Evolutionary conservation across 768 basidiomycete genomes (phyloP).

Genomic region (Leccinum variicolor): DNA sequence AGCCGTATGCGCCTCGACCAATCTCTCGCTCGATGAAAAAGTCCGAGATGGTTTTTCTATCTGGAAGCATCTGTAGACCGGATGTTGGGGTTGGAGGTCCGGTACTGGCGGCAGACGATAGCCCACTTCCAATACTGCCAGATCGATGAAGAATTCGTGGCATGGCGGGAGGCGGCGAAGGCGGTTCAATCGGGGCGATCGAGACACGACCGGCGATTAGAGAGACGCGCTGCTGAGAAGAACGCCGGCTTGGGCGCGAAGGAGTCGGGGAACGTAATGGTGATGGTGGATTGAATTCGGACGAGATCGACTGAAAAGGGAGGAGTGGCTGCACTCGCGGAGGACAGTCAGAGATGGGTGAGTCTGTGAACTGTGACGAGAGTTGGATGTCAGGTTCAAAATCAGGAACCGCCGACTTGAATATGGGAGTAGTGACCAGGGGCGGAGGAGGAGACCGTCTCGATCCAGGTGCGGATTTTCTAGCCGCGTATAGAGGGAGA

Average conservation of each 20-base stretch:
- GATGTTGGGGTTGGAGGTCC: constrained; percentile 59
- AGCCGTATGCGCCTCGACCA: constrained; percentile 91
- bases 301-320: constrained; percentile 18
- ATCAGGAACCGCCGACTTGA: constrained; percentile 23
- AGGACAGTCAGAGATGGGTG: constrained; percentile 28
- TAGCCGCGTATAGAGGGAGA: constrained; percentile 3
- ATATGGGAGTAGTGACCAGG: constrained; percentile 17
- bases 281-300: constrained; percentile 26
- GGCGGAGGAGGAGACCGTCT: constrained; percentile 15
- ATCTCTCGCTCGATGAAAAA: constrained; percentile 86
- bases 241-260: constrained; percentile 67
- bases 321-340: constrained; percentile 24
- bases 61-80: constrained; percentile 31
- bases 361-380: constrained; percentile 29
- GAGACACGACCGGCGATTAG: constrained; percentile 79
- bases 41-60: constrained; percentile 76
- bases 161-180: constrained; percentile 57
- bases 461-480: constrained; percentile 7
- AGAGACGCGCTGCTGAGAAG: constrained; percentile 82
- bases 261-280: constrained; percentile 51
- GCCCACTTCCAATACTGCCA: constrained; percentile 57
- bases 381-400: constrained; percentile 28
- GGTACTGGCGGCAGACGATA: constrained; percentile 59
- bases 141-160: constrained; percentile 64
- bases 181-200: constrained; percentile 73